Conservation (phyloP, 148 eudicot species). For the Vaccinium myrtillus region DNA sequence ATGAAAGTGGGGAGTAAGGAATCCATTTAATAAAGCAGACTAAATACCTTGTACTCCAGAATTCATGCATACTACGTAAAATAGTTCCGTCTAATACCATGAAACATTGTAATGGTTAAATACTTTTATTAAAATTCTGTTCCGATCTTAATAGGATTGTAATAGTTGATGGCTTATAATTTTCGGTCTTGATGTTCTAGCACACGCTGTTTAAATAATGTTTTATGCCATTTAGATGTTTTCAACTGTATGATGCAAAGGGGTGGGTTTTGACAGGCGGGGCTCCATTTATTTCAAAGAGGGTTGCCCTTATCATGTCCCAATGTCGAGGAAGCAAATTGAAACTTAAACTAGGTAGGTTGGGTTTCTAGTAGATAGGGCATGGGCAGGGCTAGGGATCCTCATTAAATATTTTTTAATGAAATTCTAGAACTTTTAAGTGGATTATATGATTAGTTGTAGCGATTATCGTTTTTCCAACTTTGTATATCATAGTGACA, state of each 20-base stretch:
- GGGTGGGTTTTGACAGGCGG: background rate
- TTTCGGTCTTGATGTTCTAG: background rate
- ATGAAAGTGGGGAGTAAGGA: background rate
- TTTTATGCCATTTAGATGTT: background rate
- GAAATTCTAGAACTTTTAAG: too few relatives aligned
- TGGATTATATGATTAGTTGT: too few relatives aligned
- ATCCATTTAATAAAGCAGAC: background rate
- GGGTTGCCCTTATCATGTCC: background rate
- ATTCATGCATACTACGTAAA: background rate
- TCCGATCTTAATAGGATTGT: too few relatives aligned
- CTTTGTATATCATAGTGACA: too few relatives aligned
- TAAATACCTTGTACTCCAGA: background rate
- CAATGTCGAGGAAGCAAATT: background rate
- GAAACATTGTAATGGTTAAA: background rate
- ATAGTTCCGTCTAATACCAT: background rate
- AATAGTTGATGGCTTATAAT: too few relatives aligned
- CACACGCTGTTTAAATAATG: background rate
- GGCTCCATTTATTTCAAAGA: background rate
- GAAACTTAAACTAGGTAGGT: too few relatives aligned
- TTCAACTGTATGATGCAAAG: background rate
- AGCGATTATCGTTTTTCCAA: too few relatives aligned
- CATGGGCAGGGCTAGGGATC: too few relatives aligned
- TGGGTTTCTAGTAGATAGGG: too few relatives aligned
- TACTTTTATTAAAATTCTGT: background rate
- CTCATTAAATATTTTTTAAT: too few relatives aligned